Base-by-base conservation (phyloP, 2,329 filamentous ascomycete species). In the Exophiala phaeomuriformis region DNA sequence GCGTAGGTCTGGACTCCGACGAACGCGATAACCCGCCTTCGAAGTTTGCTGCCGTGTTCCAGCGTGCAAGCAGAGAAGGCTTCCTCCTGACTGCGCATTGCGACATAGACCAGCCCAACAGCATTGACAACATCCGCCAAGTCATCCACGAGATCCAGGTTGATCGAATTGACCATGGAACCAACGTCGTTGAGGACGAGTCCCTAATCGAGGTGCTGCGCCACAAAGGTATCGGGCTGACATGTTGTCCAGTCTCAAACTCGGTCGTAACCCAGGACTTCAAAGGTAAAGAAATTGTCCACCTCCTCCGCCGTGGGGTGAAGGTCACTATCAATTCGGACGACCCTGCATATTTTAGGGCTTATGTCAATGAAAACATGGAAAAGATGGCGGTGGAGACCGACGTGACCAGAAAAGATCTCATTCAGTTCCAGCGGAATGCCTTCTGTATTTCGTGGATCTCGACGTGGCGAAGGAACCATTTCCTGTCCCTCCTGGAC, bases 51-150 rank as follows among this genome's bases (percentile, higher is more conserved):
- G 56, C 52, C 4, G 59, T 63, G 5, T 64, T 58, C 45, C 51
- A 55, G 31, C 57, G 61, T 8, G 63, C 63, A 19, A 53, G 51
- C 27, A 53, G 52, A 9, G 73, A 76, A 40, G 73, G 74, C 0
- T 67, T 75, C 50, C 69, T 72, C 36, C 64, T 75, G 9, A 79
- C 76, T 2, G 71, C 71, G 60, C 76, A 79, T 51, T 77, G 75
- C 61, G 76, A 78, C 53, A 73, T 78, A 42, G 75, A 74, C 42
- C 73, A 77, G 57, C 72, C 74, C 51, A 73, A 77, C 55, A 71
- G 72, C 0, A 69, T 70, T 27, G 69, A 69, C 29, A 73, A 78
- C 53, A 68, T 76, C 10, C 62, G 62, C 1, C 68, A 76, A 53
- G 54, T 48, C n/a, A 42, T 63, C 36, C 44, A 56, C 8, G 59